Percentiles rank a stretch among this genome's conserved stretches.
Evolutionary conservation across 352 stramenopile genomes (phyloP).

Genomic region (Phytopythium cucurbitacearum): DNA sequence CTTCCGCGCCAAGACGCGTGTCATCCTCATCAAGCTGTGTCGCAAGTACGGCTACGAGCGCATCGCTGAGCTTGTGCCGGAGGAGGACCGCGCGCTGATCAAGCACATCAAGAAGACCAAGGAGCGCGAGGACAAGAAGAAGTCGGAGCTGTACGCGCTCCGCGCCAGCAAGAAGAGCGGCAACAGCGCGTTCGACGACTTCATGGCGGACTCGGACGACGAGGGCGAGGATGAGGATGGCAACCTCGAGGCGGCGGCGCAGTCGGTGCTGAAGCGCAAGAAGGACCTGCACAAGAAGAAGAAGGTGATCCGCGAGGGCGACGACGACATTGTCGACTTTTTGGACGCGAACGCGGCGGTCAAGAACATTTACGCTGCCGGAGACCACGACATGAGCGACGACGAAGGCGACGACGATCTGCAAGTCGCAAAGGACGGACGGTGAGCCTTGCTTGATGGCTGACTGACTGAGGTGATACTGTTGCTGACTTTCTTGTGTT

Average conservation of each 20-base stretch:
- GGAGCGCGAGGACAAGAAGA: conserved; percentile 88
- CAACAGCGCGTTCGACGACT: conserved; percentile 62
- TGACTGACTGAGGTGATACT: not conserved
- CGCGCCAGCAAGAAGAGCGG: conserved; percentile 47
- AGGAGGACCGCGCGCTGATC: conserved; percentile 89
- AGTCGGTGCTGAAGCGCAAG: conserved; percentile 77
- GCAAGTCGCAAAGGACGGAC: conserved; percentile 89
- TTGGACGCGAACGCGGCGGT: conserved; percentile 87
- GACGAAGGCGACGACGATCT: conserved; percentile 82
- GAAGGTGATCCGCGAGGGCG: conserved; percentile 73
- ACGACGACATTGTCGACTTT: conserved; percentile 92
- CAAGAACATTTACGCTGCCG: conserved; percentile 78
- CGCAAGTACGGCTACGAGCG: conserved; percentile 92
- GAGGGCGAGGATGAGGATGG: conserved; percentile 76
- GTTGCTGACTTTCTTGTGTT: conserved; percentile 1
- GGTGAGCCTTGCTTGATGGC: conserved; percentile 45
- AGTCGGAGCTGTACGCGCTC: conserved; percentile 58
- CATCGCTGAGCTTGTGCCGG: conserved; percentile 85
- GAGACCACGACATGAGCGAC: conserved; percentile 45
- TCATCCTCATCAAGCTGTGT: conserved; percentile 95
- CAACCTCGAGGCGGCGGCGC: conserved; percentile 73
- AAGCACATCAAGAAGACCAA: conserved; percentile 96
- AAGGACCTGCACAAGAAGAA: conserved; percentile 76
- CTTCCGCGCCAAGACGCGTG: conserved; percentile 94
- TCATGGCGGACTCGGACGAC: conserved; percentile 80